These are phyloP conservation scores for Trypanosoma vivax DNA, from an alignment of 208 protist species.

Conservation along the genomic window DNA sequence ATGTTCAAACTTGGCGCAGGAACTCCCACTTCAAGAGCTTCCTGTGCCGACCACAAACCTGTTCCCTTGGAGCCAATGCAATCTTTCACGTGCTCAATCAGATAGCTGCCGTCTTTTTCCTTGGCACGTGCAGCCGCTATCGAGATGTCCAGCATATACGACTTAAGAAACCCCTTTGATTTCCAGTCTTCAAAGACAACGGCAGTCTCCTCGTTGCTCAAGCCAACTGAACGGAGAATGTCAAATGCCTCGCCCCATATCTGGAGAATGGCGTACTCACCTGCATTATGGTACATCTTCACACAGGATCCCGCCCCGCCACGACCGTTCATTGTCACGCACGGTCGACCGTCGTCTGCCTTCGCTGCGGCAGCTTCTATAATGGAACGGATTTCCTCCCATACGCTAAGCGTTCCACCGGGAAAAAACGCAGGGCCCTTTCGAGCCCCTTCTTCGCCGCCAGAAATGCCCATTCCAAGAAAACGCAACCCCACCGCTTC, in stretches of 20 bases:
- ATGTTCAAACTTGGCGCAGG: constrained; percentile 90
- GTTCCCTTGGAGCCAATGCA: constrained; percentile 97
- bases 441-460: constrained; percentile 98
- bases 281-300: constrained; percentile 99
- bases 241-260: constrained; percentile 94
- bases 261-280: constrained; percentile 99
- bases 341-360: constrained; percentile 90
- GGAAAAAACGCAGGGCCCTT: constrained; percentile 98
- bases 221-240: constrained; percentile 81
- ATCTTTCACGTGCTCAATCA: constrained; percentile 96
- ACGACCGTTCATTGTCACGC: constrained; percentile 93
- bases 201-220: constrained; percentile 91
- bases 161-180: constrained; percentile 85
- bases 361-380: constrained; percentile 95
- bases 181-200: constrained; percentile 95
- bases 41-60: constrained; percentile 94
- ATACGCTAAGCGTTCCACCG: constrained; percentile 92
- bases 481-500: constrained; percentile 85
- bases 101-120: constrained; percentile 71
- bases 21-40: constrained; percentile 89
- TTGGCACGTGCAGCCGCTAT: constrained; percentile 91
- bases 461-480: constrained; percentile 97
- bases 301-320: constrained; percentile 98
- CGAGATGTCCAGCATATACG: constrained; percentile 99
- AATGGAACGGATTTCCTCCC: constrained; percentile 91